A percentile compares a stretch with the other conserved stretches of the same genome.
Conservation (phyloP, 192 early-diverging fungal species). For the Thamnidium elegans region DNA sequence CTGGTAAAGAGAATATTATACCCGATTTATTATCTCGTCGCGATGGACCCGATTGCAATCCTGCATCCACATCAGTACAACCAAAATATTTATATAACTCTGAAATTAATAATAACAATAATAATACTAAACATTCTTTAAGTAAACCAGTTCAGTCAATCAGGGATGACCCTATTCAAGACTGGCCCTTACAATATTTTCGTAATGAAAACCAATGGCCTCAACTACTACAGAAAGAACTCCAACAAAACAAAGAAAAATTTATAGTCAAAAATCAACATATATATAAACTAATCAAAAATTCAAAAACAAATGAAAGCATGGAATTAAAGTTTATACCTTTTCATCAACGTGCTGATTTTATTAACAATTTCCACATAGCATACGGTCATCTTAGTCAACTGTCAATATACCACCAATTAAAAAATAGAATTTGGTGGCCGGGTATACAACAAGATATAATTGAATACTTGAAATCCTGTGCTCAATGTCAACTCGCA, state of each 20-base stretch:
- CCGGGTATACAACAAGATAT: constrained; percentile 10
- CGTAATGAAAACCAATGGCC: not conserved
- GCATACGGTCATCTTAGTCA: not conserved
- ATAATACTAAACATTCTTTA: not conserved
- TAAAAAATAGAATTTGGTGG: constrained; percentile 18
- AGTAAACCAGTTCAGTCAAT: not conserved
- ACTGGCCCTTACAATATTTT: constrained; percentile 8
- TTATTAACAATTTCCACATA: constrained; percentile 8
- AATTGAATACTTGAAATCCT: not conserved
- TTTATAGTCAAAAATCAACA: not conserved
- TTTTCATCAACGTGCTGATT: not conserved
- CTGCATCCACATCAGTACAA: not conserved
- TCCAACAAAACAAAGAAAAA: not conserved
- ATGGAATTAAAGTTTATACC: not conserved
- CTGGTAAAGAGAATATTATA: constrained; percentile 1
- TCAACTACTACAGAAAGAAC: not conserved
- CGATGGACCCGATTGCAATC: not conserved
- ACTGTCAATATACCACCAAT: not conserved
- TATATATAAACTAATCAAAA: not conserved
- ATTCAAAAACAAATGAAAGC: not conserved
- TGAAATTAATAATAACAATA: not conserved
- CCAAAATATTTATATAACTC: not conserved
- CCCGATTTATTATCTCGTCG: not conserved
- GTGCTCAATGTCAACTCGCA: constrained; percentile 13
- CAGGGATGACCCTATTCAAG: not conserved